Evolutionary conservation across 257 asterid genomes (phyloP).

Genomic region (Paraleonurus japonicus): DNA sequence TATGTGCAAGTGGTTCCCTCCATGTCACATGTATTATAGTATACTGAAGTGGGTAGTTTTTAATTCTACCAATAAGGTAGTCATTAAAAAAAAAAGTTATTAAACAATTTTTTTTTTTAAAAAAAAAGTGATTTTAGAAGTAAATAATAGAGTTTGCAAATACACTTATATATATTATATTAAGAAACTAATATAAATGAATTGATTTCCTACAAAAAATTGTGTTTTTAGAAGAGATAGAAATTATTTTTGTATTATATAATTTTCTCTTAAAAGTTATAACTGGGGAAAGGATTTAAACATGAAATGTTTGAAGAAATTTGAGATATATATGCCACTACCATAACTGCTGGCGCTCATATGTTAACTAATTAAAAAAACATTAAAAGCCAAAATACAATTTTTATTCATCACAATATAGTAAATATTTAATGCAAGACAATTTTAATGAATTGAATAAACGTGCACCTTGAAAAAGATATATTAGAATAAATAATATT

Average conservation of each 20-base stretch:
- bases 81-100: no score
- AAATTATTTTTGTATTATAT: no score
- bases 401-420: neutral
- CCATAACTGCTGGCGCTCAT: neutral
- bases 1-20: conserved; percentile 2
- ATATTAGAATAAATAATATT: neutral
- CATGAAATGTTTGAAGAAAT: neutral
- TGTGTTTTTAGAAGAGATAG: no score
- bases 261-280: no score
- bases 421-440: neutral
- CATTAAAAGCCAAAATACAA: neutral
- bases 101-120: no score
- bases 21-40: neutral
- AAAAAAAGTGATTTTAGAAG: no score
- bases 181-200: no score
- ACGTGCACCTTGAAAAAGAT: neutral
- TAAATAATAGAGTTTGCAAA: neutral
- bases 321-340: neutral
- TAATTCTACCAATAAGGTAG: no score
- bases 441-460: neutral
- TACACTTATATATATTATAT: no score
- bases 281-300: neutral
- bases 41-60: neutral
- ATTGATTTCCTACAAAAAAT: no score
- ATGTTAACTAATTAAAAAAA: neutral